These are phyloP conservation scores for Deinandra increscens DNA, from an alignment of 129 eudicot species.

Conservation along the genomic window DNA sequence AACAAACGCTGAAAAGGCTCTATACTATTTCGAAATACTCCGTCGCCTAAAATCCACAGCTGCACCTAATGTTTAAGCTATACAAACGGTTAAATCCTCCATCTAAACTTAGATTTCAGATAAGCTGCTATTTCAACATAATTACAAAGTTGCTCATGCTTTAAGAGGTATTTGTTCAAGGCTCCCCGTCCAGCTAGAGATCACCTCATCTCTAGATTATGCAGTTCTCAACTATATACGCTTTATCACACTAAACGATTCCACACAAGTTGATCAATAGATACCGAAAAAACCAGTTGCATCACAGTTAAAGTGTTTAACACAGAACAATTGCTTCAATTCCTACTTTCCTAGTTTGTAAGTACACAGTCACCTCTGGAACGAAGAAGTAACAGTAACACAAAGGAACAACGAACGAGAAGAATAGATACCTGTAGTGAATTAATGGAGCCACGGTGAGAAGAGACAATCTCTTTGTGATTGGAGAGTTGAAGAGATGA, in stretches of 20 bases:
- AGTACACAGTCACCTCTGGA: neutral
- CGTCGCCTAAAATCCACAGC: neutral
- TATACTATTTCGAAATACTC: neutral
- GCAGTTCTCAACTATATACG: neutral
- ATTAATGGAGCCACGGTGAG: constrained; percentile 96
- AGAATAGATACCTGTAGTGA: constrained; percentile 68
- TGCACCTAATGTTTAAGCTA: constrained; percentile 17
- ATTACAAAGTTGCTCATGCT: neutral
- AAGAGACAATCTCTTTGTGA: constrained; percentile 77
- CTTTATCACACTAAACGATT: constrained; percentile 3
- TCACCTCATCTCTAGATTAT: neutral
- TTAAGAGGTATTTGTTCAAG: neutral
- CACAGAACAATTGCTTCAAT: neutral
- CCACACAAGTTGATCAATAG: constrained; percentile 10
- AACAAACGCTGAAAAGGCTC: constrained; percentile 1
- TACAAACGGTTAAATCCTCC: neutral
- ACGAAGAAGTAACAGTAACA: neutral
- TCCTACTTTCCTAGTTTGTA: neutral
- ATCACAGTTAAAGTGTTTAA: neutral
- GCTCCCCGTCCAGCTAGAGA: neutral
- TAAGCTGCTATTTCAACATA: neutral
- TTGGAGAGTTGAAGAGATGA: constrained; percentile 79
- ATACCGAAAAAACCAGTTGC: neutral
- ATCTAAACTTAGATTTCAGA: neutral
- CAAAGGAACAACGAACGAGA: neutral